Conservation (phyloP, 2,329 filamentous ascomycete species). For the Zasmidium angulare region DNA sequence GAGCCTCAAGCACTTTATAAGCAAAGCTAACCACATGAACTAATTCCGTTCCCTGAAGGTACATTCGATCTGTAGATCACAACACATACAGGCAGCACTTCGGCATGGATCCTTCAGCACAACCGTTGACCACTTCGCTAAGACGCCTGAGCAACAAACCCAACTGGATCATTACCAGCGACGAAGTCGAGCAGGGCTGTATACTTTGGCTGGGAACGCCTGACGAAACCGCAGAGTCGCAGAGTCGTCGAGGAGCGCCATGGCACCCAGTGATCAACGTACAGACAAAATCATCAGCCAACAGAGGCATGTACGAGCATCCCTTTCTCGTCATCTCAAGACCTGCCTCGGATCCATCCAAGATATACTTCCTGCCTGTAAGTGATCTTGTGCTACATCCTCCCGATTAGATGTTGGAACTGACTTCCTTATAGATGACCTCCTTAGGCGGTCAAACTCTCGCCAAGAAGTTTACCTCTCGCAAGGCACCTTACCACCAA, state of each 20-base stretch:
- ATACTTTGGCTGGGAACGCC: conserved; percentile 4
- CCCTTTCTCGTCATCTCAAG: conserved; percentile 4
- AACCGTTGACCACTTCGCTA: not conserved
- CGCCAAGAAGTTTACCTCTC: not conserved
- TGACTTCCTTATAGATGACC: conserved; percentile 1
- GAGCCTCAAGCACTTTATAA: not conserved
- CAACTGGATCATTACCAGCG: conserved; percentile 5
- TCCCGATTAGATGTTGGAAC: not conserved
- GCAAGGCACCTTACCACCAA: not conserved
- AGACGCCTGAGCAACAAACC: not conserved
- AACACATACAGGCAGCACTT: not conserved
- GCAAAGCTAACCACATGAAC: not conserved
- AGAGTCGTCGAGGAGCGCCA: not conserved
- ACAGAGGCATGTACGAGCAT: conserved; percentile 3
- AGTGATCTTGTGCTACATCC: not conserved
- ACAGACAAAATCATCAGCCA: not conserved
- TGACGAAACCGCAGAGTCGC: not conserved
- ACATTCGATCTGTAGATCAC: not conserved
- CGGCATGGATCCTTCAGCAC: not conserved
- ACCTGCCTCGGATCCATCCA: conserved; percentile 1
- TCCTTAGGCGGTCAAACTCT: not conserved
- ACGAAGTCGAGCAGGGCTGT: conserved; percentile 6
- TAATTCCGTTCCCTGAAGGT: not conserved
- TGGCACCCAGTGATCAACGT: not conserved
- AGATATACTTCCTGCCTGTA: conserved; percentile 4